Conservation (phyloP, 2,329 filamentous ascomycete genomes). For the Sporothrix phasma region DNA sequence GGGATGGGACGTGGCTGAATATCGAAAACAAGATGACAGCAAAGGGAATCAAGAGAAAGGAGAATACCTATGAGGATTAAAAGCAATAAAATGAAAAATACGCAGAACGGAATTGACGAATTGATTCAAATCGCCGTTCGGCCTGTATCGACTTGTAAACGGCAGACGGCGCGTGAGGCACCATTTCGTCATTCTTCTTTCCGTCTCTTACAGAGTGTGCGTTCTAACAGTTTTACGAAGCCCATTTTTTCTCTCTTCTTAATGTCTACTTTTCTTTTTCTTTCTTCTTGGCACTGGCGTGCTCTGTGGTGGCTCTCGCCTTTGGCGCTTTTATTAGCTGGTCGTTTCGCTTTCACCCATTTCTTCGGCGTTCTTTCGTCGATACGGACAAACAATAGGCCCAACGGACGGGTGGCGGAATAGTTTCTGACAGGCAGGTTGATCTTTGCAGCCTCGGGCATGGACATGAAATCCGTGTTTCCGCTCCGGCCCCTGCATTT, state of each 20-base stretch:
- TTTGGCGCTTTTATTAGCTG: too few species aligned
- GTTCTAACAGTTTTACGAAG: too few species aligned
- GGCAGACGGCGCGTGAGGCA: background rate
- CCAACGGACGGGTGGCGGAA: background rate
- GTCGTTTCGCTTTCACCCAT: conserved; percentile 1
- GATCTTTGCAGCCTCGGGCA: background rate
- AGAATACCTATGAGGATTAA: too few species aligned
- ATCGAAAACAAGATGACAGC: background rate
- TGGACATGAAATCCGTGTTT: too few species aligned
- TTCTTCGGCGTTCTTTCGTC: background rate
- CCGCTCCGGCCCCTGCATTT: too few species aligned
- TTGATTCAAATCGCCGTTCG: background rate
- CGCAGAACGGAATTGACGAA: background rate
- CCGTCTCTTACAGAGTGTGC: too few species aligned
- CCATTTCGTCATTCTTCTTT: background rate
- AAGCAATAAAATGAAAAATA: background rate
- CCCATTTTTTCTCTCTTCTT: background rate
- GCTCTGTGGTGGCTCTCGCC: too few species aligned
- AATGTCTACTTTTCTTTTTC: background rate
- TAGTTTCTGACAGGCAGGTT: background rate
- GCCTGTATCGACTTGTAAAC: background rate
- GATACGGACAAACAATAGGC: background rate
- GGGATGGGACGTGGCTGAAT: background rate
- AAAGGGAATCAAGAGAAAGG: background rate
- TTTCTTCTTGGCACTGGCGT: background rate